Conservation (phyloP, 805 yeast species). For the Kluyveromyces nonfermentans region DNA sequence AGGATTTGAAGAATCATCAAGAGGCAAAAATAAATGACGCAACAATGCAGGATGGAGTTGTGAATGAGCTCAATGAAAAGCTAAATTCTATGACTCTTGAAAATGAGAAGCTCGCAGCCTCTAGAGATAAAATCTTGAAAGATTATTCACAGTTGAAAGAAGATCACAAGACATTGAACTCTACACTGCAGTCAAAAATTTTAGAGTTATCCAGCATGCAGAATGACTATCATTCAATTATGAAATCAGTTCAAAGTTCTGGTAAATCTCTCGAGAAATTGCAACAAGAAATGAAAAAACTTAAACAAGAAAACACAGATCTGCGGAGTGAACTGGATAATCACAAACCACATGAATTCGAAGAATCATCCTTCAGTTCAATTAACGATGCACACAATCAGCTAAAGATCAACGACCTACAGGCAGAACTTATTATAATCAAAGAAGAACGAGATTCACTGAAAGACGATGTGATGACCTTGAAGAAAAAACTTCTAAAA, state of each 20-base stretch:
- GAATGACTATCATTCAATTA: constrained; percentile 59
- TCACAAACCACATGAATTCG: constrained; percentile 36
- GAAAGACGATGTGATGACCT: constrained; percentile 46
- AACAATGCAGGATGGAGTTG: constrained; percentile 20
- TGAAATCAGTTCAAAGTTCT: constrained; percentile 64
- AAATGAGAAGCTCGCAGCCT: constrained; percentile 32
- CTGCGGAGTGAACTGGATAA: constrained; percentile 63
- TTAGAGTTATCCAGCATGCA: constrained; percentile 39
- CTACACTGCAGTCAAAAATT: constrained; percentile 22
- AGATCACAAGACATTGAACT: constrained; percentile 20
- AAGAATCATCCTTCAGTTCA: constrained; percentile 16
- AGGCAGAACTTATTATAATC: constrained; percentile 73
- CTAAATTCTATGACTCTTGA: constrained; percentile 45
- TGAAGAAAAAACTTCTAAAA: constrained; percentile 47
- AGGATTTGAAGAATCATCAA: constrained; percentile 8
- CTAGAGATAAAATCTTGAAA: constrained; percentile 10
- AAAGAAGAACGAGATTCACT: constrained; percentile 78
- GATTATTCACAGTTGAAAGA: constrained; percentile 25
- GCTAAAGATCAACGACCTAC: constrained; percentile 69
- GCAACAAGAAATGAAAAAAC: constrained; percentile 59
- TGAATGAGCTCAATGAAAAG: constrained; percentile 41
- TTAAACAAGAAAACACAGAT: constrained; percentile 45
- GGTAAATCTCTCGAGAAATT: constrained; percentile 65
- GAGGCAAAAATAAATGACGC: constrained; percentile 9
- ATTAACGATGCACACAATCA: constrained; percentile 49